Evolutionary conservation across 176 grass and related monocot species (phyloP).

Genomic region (Eleusine indica): DNA sequence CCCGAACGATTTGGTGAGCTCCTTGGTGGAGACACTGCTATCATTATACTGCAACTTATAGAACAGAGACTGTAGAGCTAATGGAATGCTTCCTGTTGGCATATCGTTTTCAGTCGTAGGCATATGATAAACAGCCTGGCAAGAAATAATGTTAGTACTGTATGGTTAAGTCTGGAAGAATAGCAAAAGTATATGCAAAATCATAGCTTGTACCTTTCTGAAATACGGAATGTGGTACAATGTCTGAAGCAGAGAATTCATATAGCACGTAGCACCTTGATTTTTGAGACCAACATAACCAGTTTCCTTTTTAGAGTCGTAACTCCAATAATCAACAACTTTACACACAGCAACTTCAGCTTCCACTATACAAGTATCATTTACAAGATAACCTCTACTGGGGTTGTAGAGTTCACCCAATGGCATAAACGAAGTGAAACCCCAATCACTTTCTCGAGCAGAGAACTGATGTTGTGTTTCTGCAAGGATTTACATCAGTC

Average conservation of each 20-base stretch:
- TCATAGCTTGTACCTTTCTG: slow-evolving; percentile 75
- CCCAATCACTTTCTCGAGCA: slow-evolving; percentile 95
- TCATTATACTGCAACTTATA: slow-evolving; percentile 99
- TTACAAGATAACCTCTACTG: slow-evolving; percentile 94
- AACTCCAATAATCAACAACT: slow-evolving; percentile 94
- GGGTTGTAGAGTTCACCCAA: slow-evolving; percentile 91
- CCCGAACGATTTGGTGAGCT: slow-evolving; percentile 95
- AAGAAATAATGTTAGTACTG: slow-evolving; percentile 41
- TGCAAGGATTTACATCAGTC: slow-evolving; percentile 47
- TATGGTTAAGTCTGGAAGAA: background rate
- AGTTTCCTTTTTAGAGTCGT: slow-evolving; percentile 99
- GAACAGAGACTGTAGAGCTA: slow-evolving; percentile 94
- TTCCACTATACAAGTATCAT: slow-evolving; percentile 94
- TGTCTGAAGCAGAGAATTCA: slow-evolving; percentile 99
- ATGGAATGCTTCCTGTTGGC: slow-evolving; percentile 93
- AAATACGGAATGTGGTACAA: slow-evolving; percentile 98
- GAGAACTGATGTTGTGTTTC: slow-evolving; percentile 99
- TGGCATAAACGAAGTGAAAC: slow-evolving; percentile 99
- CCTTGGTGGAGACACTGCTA: slow-evolving; percentile 93
- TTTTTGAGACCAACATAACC: slow-evolving; percentile 99
- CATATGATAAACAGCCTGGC: slow-evolving; percentile 99
- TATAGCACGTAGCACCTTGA: slow-evolving; percentile 99
- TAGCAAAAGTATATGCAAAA: slow-evolving; percentile 21
- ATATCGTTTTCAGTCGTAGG: slow-evolving; percentile 98
- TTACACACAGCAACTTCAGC: slow-evolving; percentile 93